phyloP scores from a whole-genome alignment of 371 early-diverging fungal genomes.

The Sporodiniella umbellata region DNA sequence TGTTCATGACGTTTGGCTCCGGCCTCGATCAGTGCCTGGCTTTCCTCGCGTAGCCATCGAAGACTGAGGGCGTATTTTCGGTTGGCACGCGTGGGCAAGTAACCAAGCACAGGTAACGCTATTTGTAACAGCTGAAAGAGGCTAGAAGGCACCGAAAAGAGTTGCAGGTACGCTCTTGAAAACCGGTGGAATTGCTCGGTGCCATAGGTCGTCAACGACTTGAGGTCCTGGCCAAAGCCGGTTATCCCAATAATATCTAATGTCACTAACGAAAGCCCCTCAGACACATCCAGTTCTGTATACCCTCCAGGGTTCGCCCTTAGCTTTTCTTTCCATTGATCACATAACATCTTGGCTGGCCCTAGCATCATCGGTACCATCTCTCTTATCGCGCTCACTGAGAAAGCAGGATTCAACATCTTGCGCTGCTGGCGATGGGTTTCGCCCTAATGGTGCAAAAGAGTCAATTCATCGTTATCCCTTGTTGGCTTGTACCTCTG shows the following conservation, averaged over 20 bases:
- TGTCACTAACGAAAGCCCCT: conserved; percentile 5
- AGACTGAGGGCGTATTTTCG: neutral
- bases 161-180: neutral
- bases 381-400: conserved; percentile 36
- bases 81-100: neutral
- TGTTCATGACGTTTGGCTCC: neutral
- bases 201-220: conserved; percentile 37
- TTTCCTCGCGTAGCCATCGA: neutral
- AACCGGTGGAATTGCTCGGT: neutral
- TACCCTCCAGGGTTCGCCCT: neutral
- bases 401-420: conserved; percentile 62
- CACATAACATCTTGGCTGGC: conserved; percentile 21
- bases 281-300: neutral
- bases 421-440: conserved; percentile 60
- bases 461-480: neutral
- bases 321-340: conserved; percentile 26
- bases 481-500: conserved; percentile 21
- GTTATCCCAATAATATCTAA: conserved; percentile 51
- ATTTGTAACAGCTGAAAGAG: neutral
- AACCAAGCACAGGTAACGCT: neutral
- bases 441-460: conserved; percentile 24
- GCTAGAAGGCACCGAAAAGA: neutral
- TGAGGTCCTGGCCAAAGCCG: conserved; percentile 47
- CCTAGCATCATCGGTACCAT: conserved; percentile 38
- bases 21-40: neutral